phyloP scores from a whole-genome alignment of 2,329 filamentous ascomycete genomes.

The Hypoxylon sp. region DNA sequence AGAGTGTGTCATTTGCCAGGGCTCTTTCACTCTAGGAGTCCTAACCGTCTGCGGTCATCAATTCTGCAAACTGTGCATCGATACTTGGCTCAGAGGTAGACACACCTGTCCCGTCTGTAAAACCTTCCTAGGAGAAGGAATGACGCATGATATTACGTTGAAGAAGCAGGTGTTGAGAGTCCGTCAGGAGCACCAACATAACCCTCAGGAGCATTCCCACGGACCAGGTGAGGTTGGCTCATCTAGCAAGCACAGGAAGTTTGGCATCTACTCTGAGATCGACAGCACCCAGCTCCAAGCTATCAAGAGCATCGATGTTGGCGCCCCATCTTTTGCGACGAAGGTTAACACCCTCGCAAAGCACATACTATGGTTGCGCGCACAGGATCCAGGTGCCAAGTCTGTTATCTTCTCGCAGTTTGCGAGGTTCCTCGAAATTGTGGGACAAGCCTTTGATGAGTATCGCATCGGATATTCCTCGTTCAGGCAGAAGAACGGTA shows the following conservation, averaged over 20 bases:
- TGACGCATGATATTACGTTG: slow-evolving; percentile 88
- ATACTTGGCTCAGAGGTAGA: slow-evolving; percentile 80
- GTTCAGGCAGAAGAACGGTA: slow-evolving; percentile 78
- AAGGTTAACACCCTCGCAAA: slow-evolving; percentile 89
- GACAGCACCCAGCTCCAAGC: slow-evolving; percentile 78
- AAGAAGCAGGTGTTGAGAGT: slow-evolving; percentile 82
- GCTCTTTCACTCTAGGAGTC: slow-evolving; percentile 81
- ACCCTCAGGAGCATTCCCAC: slow-evolving; percentile 33
- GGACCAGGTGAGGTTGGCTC: slow-evolving; percentile 4
- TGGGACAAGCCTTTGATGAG: slow-evolving; percentile 76
- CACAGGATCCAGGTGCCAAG: slow-evolving; percentile 88
- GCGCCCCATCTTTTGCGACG: slow-evolving; percentile 82
- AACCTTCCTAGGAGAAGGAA: slow-evolving; percentile 71
- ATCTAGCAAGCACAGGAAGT: slow-evolving; percentile 52
- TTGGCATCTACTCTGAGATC: slow-evolving; percentile 82
- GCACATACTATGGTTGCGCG: slow-evolving; percentile 87
- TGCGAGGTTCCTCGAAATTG: slow-evolving; percentile 75
- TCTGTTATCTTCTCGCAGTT: slow-evolving; percentile 93
- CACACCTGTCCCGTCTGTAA: slow-evolving; percentile 91
- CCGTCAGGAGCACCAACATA: slow-evolving; percentile 69
- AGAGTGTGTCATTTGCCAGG: slow-evolving; percentile 88
- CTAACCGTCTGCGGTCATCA: slow-evolving; percentile 91
- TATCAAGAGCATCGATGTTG: slow-evolving; percentile 85
- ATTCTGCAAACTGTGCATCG: slow-evolving; percentile 91
- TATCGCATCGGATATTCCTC: slow-evolving; percentile 82